Evolutionary conservation across 1,139 yeast species (phyloP).

Genomic region (Yamadazyma dendronema): DNA sequence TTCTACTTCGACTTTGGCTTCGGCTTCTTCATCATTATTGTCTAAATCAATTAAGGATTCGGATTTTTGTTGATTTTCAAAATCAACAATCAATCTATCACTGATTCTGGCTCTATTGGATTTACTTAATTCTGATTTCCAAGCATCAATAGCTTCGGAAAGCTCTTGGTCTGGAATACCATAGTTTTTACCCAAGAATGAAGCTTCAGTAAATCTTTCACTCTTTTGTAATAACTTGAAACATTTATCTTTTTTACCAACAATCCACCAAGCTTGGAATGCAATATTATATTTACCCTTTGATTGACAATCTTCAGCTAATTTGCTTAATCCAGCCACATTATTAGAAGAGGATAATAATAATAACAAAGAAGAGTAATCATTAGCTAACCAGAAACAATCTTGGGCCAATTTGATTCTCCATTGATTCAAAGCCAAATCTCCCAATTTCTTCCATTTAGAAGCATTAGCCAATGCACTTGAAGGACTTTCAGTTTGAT

Average conservation of each 20-base stretch:
- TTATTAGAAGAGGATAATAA: constrained; percentile 82
- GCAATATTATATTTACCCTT: constrained; percentile 87
- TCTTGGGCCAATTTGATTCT: constrained; percentile 78
- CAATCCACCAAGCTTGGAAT: constrained; percentile 87
- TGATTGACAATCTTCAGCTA: constrained; percentile 64
- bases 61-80: constrained; percentile 6
- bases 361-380: constrained; percentile 76
- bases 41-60: constrained; percentile 29
- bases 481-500: constrained; percentile 50
- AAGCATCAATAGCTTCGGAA: constrained; percentile 49
- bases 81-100: constrained; percentile 48
- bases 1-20: constrained; percentile 3
- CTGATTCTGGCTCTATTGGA: constrained; percentile 60
- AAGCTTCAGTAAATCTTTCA: constrained; percentile 80
- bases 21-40: constrained; percentile 15
- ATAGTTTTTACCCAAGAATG: constrained; percentile 76
- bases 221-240: constrained; percentile 65
- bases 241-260: constrained; percentile 68
- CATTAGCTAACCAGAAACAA: constrained; percentile 78
- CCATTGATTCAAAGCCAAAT: constrained; percentile 76
- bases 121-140: constrained; percentile 61
- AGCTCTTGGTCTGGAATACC: constrained; percentile 44
- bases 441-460: constrained; percentile 93
- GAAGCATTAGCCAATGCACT: constrained; percentile 33
- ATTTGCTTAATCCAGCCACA: constrained; percentile 51